A percentile compares a stretch with the other conserved stretches of the same genome.
phyloP scores from a whole-genome alignment of 306 rosid species.

The Cicer chorassanicum region DNA sequence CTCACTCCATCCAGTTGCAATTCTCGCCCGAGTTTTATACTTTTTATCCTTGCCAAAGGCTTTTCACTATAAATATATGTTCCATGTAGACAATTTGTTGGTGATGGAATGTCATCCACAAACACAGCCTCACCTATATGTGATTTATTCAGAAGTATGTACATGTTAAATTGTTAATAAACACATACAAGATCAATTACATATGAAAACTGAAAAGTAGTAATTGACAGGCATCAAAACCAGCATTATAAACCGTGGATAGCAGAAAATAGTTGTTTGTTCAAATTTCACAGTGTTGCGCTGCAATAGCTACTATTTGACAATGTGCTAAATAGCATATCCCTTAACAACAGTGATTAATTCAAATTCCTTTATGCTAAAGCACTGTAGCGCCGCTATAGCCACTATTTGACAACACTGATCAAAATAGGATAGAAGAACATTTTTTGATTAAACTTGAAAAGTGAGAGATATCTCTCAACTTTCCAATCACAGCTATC shows the following conservation, averaged over 20 bases:
- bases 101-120: slow-evolving; percentile 93
- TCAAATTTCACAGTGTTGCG: too few relatives aligned
- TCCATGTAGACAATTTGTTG: slow-evolving; percentile 74
- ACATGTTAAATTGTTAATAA: background rate
- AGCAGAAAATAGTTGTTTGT: background rate
- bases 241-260: background rate
- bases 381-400: too few relatives aligned
- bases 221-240: slow-evolving; percentile 11
- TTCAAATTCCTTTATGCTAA: too few relatives aligned
- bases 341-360: too few relatives aligned
- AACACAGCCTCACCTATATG: slow-evolving; percentile 83
- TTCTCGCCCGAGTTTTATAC: slow-evolving; percentile 54
- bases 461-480: background rate
- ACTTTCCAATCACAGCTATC: too few relatives aligned
- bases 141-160: slow-evolving; percentile 26
- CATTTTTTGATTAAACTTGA: too few relatives aligned
- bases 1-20: slow-evolving; percentile 58
- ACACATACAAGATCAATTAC: slow-evolving; percentile 5
- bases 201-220: background rate
- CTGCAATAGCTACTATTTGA: too few relatives aligned
- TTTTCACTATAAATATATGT: slow-evolving; percentile 73
- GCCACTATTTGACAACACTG: too few relatives aligned
- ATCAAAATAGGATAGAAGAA: too few relatives aligned
- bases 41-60: slow-evolving; percentile 72
- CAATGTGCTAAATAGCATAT: too few relatives aligned